Evolutionary conservation across 768 basidiomycete species (phyloP).

Genomic region (Mycena galopus): DNA sequence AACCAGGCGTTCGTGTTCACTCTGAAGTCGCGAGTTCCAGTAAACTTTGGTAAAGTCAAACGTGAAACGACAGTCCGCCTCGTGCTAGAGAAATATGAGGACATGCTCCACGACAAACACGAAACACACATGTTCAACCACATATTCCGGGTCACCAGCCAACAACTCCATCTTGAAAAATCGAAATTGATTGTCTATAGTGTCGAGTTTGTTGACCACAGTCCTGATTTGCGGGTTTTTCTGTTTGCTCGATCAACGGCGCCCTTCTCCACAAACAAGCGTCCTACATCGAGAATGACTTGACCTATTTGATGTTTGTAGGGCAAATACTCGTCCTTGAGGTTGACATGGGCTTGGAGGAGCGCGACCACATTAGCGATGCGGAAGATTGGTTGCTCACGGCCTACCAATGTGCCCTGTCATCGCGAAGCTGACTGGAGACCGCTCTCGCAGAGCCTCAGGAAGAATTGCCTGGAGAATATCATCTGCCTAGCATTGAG

Average conservation of each 20-base stretch:
- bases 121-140: slow-evolving; percentile 86
- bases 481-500: slow-evolving; percentile 69
- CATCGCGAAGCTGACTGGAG: slow-evolving; percentile 89
- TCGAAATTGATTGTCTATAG: slow-evolving; percentile 87
- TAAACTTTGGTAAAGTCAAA: slow-evolving; percentile 98
- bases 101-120: background rate
- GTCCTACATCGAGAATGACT: slow-evolving; percentile 90
- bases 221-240: slow-evolving; percentile 90
- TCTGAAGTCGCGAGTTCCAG: slow-evolving; percentile 96
- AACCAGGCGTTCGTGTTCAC: slow-evolving; percentile 92
- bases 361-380: background rate
- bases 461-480: slow-evolving; percentile 88
- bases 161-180: slow-evolving; percentile 98
- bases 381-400: background rate
- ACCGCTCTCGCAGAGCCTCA: slow-evolving; percentile 78
- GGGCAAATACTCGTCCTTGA: slow-evolving; percentile 90
- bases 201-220: slow-evolving; percentile 95
- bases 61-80: slow-evolving; percentile 87
- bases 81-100: slow-evolving; percentile 64
- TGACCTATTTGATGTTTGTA: slow-evolving; percentile 94
- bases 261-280: slow-evolving; percentile 42
- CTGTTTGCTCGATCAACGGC: slow-evolving; percentile 53
- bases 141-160: slow-evolving; percentile 88
- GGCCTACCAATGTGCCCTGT: slow-evolving; percentile 89
- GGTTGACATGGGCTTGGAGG: slow-evolving; percentile 86